Evolutionary conservation across 2,329 filamentous ascomycete species (phyloP), one percentile per base, ranked within the genome.

Genomic region (Fusarium sp.): DNA sequence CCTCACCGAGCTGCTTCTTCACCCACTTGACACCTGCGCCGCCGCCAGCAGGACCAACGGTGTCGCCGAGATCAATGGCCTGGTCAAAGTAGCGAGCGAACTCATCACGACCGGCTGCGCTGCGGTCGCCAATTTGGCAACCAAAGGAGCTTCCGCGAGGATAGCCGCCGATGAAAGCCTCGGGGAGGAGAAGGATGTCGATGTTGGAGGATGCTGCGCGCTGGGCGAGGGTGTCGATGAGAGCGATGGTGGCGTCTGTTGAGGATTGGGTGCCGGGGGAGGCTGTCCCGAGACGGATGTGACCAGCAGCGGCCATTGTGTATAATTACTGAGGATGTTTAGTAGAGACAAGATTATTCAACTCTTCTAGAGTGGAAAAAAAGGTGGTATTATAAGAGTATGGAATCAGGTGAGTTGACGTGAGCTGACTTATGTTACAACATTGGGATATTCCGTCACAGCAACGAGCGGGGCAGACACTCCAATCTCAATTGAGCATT

Each of bases 121-220:
- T 85, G 38, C 94, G 89, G 17, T 85, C 84, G 6, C 94, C 94
- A 7, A 97, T 85, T 3, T 87, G 85, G 46, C 89, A 89, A 6
- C 94, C 94, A 75, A 97, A 97, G 51, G 84, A 83, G 66, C 90
- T 91, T 19, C 91, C 94, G 13, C 94, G 91, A 19, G 95, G 95
- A 77, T 98, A 98, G 2, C 94, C 95, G 46, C 95, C 95, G 3
- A 98, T 86, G 76, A 94, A 97, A 22, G 94, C 94, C 82, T 98
- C 94, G 0, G 95, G 95, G 65, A 98, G 94, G 53, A 98, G 88
- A 28, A 98, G 85, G 50, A 98, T 85, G 77, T 96, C 84, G 39
- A 88, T 81, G 5, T 76, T 71, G 57, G 81, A 76, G 2, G 77
- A 72, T 5, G 90, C 87, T n/a, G 94, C 94, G 36, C 84, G 81